A percentile compares a stretch with the other conserved stretches of the same genome.
phyloP scores from a whole-genome alignment of 108 stramenopile species.

The Licmophora abbreviata region DNA sequence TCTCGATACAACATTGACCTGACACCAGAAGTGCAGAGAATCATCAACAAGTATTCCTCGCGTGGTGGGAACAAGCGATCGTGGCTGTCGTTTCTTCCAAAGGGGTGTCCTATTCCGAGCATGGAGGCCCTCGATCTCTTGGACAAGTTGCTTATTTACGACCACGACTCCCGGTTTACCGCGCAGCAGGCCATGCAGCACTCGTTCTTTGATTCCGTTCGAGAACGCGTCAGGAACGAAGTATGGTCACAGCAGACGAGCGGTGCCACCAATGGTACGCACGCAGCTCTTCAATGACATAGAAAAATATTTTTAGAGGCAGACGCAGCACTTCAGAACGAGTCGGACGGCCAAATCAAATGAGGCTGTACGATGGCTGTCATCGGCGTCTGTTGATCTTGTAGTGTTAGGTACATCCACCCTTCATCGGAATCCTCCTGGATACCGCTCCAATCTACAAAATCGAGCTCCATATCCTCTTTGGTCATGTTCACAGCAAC shows the following conservation, averaged over 20 bases:
- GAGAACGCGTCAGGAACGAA: slow-evolving; percentile 38
- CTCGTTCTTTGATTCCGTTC: slow-evolving; percentile 76
- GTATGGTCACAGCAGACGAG: too few relatives aligned
- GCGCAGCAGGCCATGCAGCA: slow-evolving; percentile 79
- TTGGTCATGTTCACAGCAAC: not conserved
- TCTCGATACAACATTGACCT: slow-evolving; percentile 34
- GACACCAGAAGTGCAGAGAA: slow-evolving; percentile 14
- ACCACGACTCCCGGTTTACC: slow-evolving; percentile 69
- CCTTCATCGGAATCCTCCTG: slow-evolving; percentile 39
- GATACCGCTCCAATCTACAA: slow-evolving; percentile 1
- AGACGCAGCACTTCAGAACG: slow-evolving; percentile 42
- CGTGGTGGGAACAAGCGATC: not conserved
- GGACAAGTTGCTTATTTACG: slow-evolving; percentile 72
- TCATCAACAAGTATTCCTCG: slow-evolving; percentile 19
- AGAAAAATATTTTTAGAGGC: too few relatives aligned
- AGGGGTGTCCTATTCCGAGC: slow-evolving; percentile 24
- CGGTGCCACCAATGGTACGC: too few relatives aligned
- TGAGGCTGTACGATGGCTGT: slow-evolving; percentile 11
- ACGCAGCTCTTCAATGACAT: too few relatives aligned
- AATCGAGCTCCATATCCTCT: not conserved
- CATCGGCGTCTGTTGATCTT: slow-evolving; percentile 14
- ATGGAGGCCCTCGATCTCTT: slow-evolving; percentile 61
- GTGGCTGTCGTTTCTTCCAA: slow-evolving; percentile 5
- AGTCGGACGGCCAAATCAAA: slow-evolving; percentile 69
- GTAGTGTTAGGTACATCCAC: slow-evolving; percentile 53